A percentile compares a stretch with the other conserved stretches of the same genome.
phyloP scores from a whole-genome alignment of 2,329 filamentous ascomycete species.

The Fusarium heterosporum region DNA sequence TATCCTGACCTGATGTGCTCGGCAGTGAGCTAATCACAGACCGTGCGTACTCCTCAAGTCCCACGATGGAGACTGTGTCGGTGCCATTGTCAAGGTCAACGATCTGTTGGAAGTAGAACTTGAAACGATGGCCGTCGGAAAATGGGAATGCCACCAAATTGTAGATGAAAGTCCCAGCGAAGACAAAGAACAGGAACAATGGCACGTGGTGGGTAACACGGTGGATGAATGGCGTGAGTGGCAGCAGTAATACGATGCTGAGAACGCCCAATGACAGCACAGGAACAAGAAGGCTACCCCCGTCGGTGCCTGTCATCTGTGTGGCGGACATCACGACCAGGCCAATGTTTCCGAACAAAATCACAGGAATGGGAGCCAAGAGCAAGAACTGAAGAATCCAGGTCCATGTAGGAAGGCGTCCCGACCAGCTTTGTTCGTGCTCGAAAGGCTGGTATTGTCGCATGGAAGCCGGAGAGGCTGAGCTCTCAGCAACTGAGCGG shows the following conservation, averaged over 20 bases:
- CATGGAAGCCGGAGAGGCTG: conserved; percentile 38
- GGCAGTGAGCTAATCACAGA: conserved; percentile 77
- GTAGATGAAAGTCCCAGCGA: conserved; percentile 82
- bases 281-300: conserved; percentile 76
- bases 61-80: conserved; percentile 76
- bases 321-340: conserved; percentile 78
- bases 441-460: conserved; percentile 63
- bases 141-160: conserved; percentile 92
- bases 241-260: conserved; percentile 78
- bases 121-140: conserved; percentile 80
- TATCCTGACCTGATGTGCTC: conserved; percentile 71
- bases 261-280: conserved; percentile 77
- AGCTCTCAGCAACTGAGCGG: conserved; percentile 56
- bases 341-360: conserved; percentile 80
- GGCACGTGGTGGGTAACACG: conserved; percentile 87
- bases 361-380: conserved; percentile 80
- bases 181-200: conserved; percentile 77
- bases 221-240: conserved; percentile 86
- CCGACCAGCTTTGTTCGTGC: conserved; percentile 88
- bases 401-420: conserved; percentile 80
- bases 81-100: conserved; percentile 80
- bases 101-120: conserved; percentile 87
- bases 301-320: conserved; percentile 86
- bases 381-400: conserved; percentile 91
- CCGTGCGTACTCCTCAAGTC: conserved; percentile 74